Evolutionary conservation across 1,139 yeast genomes (phyloP), one percentile per base, ranked within the genome.

Genomic region (Pichia sp.): DNA sequence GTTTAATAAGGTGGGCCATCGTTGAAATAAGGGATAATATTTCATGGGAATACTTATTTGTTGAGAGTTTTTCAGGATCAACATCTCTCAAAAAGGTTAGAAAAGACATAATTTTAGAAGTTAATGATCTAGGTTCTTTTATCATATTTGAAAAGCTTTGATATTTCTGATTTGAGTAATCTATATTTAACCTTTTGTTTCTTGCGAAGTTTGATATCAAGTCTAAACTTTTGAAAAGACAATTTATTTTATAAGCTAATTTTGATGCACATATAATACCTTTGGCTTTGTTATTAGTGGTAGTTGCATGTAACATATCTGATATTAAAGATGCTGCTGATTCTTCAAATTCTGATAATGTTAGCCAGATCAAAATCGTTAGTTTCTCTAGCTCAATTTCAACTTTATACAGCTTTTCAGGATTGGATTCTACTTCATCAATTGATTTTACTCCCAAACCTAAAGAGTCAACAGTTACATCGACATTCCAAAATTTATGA

Each of bases 401-500:
- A 46, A 78, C 69, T 0, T 64, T 58, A 9, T 76, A 59, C 23
- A 88, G 67, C 25, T 75, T 72, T 2, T 65, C 65, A 1, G 83
- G 74, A 14, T 73, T 66, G 31, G 64, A 61, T 2, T 38, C 41
- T 30, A 46, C 38, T 17, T 46, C 52, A 31, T 49, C 50, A 11
- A 51, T 40, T 11, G 44, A 37, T 15, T 43, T 42, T 6, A 42
- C 31, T 15, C 43, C 41, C 31, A 78, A 58, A 1, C 86, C 89
- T 30, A 81, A 72, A 5, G 74, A 66, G 43, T 74, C 80, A 0
- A 83, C 74, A 3, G 80, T 71, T n/a, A 88, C 68, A 45, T 81
- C 75, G 21, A 89, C 95, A 56, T 86, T 89, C 98, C 98, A 93
- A 56, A 88, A 89, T 59, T 89, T 89, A 66, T 84, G 89, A 38